These are phyloP conservation scores for Calophaca sinica DNA, from an alignment of 306 rosid genomes.

Conservation along the genomic window DNA sequence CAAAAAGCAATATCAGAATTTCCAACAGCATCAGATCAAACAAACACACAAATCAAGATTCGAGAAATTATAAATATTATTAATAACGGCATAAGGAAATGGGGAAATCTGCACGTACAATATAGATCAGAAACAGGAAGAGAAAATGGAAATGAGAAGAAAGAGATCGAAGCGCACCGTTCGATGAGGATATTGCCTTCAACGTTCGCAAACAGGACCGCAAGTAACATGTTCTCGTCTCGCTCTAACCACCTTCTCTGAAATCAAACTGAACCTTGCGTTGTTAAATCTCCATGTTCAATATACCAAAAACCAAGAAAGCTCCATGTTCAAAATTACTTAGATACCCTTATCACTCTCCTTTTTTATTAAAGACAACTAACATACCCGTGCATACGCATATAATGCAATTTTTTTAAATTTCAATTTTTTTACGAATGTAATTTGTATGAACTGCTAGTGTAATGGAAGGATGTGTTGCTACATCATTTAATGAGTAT, in stretches of 20 bases:
- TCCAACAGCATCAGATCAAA: conserved; percentile 5
- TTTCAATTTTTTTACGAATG: too few species aligned
- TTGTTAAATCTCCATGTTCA: background rate
- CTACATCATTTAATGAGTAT: too few species aligned
- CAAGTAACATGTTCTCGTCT: conserved; percentile 63
- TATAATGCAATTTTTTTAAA: too few species aligned
- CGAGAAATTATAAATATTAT: background rate
- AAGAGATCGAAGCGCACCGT: conserved; percentile 45
- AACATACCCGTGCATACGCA: too few species aligned
- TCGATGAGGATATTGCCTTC: conserved; percentile 82
- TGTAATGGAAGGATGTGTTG: too few species aligned
- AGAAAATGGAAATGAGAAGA: background rate
- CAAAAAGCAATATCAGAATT: background rate
- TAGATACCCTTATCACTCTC: background rate
- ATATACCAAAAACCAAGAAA: too few species aligned
- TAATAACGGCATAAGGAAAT: background rate
- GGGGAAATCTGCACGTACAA: background rate
- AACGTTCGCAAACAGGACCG: conserved; percentile 75
- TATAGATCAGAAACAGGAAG: conserved; percentile 1
- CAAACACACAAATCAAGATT: background rate
- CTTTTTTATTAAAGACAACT: background rate
- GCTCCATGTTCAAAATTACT: background rate
- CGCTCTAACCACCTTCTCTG: background rate
- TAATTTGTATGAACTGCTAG: too few species aligned
- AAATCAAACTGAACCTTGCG: background rate